phyloP scores from a whole-genome alignment of 345 rosid species.

The Viola odorata region DNA sequence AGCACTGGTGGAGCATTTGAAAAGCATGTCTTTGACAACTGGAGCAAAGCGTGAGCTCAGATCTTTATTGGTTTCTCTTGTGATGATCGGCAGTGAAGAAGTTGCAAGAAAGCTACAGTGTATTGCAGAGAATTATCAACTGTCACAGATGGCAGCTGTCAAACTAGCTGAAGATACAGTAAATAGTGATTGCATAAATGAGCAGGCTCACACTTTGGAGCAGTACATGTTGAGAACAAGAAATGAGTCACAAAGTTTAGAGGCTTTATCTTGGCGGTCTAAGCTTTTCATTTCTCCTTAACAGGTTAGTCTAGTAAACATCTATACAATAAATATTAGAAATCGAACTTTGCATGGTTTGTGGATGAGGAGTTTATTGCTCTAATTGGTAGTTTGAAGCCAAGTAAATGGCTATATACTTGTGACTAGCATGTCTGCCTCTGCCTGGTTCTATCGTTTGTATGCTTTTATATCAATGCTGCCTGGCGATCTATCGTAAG shows the following conservation, averaged over 20 bases:
- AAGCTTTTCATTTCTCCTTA: constrained; percentile 58
- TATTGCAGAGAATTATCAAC: constrained; percentile 63
- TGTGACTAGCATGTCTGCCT: too few species aligned
- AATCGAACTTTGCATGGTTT: too few species aligned
- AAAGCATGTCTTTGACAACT: constrained; percentile 62
- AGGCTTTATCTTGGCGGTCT: constrained; percentile 65
- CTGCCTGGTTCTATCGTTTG: too few species aligned
- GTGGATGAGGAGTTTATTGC: too few species aligned
- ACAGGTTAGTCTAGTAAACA: constrained; percentile 13
- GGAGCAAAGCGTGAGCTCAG: constrained; percentile 75
- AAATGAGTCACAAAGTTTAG: constrained; percentile 36
- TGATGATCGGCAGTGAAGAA: constrained; percentile 64
- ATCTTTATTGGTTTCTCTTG: constrained; percentile 64
- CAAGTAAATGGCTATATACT: too few species aligned
- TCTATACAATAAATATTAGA: background rate
- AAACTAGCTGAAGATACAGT: constrained; percentile 73
- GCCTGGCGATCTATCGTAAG: too few species aligned
- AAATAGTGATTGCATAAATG: constrained; percentile 48
- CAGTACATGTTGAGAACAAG: constrained; percentile 37
- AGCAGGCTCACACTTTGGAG: constrained; percentile 51
- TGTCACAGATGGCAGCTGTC: constrained; percentile 71
- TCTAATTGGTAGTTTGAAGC: too few species aligned
- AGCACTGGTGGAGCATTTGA: constrained; percentile 91
- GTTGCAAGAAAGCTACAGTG: constrained; percentile 66
- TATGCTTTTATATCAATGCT: too few species aligned